phyloP scores from a whole-genome alignment of 176 grass and related monocot species.

The Rhynchospora pubera region DNA sequence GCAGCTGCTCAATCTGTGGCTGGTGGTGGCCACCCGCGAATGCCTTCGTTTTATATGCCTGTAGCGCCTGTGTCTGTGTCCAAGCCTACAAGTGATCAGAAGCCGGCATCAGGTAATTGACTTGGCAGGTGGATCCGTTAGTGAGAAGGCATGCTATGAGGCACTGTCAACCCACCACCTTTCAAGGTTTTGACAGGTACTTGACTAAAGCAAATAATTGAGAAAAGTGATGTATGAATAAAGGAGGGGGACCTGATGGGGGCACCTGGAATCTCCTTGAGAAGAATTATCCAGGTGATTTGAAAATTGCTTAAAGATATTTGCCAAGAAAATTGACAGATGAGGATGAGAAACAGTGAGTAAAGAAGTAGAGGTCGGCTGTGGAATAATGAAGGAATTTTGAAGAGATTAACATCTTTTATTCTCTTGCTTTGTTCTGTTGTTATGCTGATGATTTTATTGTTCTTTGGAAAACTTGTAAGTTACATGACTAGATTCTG shows the following conservation, averaged over 20 bases:
- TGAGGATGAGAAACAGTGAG: neutral
- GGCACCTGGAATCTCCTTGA: neutral
- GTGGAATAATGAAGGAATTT: constrained; percentile 6
- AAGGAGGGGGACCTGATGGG: neutral
- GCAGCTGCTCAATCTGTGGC: constrained; percentile 34
- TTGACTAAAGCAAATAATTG: constrained; percentile 8
- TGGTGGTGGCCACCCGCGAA: constrained; percentile 34
- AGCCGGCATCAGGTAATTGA: constrained; percentile 71
- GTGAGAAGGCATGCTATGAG: neutral
- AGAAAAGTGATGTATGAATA: constrained; percentile 12
- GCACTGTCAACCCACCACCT: neutral
- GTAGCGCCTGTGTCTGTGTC: constrained; percentile 29
- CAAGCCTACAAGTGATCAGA: constrained; percentile 58
- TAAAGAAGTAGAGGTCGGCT: neutral
- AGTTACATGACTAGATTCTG: neutral
- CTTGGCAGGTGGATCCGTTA: neutral
- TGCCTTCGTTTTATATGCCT: constrained; percentile 36
- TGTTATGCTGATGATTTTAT: constrained; percentile 15
- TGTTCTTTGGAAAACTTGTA: constrained; percentile 15
- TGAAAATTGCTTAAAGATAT: neutral
- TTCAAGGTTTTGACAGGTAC: constrained; percentile 12
- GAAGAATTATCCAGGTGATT: neutral
- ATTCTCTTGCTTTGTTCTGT: constrained; percentile 8
- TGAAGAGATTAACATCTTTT: neutral
- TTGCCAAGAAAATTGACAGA: neutral